Conservation (phyloP, 2,329 filamentous ascomycete species). For the Phoma herbarum region DNA sequence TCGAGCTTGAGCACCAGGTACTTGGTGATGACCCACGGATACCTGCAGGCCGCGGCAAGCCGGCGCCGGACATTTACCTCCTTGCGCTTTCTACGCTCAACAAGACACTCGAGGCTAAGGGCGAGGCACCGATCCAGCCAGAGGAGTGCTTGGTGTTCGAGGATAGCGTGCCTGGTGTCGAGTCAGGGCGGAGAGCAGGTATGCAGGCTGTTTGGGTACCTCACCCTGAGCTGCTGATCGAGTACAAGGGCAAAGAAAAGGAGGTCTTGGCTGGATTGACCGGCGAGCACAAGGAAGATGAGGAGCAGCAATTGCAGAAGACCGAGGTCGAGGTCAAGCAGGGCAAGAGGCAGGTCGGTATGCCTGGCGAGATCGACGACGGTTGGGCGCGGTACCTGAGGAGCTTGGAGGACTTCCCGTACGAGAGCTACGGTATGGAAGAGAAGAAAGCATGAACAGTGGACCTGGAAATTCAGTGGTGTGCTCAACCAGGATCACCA, state of each 20-base stretch:
- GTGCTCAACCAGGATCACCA: neutral
- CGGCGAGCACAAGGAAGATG: constrained; percentile 71
- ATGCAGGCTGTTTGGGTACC: constrained; percentile 97
- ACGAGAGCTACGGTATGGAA: constrained; percentile 65
- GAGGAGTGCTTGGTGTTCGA: constrained; percentile 97
- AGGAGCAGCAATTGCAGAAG: constrained; percentile 46
- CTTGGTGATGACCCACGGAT: constrained; percentile 88
- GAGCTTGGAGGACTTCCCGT: constrained; percentile 68
- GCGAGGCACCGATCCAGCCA: constrained; percentile 71
- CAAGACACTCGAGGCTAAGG: constrained; percentile 68
- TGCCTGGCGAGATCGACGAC: constrained; percentile 65
- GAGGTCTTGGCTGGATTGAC: constrained; percentile 85
- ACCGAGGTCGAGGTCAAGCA: constrained; percentile 51
- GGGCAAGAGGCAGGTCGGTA: constrained; percentile 55
- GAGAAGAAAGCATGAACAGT: neutral
- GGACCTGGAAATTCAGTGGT: neutral
- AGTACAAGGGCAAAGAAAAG: constrained; percentile 78
- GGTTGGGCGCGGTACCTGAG: constrained; percentile 65
- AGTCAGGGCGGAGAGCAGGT: constrained; percentile 86
- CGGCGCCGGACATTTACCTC: constrained; percentile 92
- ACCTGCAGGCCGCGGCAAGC: constrained; percentile 83
- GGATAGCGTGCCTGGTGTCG: constrained; percentile 91
- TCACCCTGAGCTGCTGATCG: constrained; percentile 77
- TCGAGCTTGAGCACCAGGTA: constrained; percentile 74
- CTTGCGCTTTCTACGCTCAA: constrained; percentile 88